Evolutionary conservation across 2,329 filamentous ascomycete species (phyloP), one percentile per base, ranked within the genome.

Genomic region (Ciborinia camelliae): DNA sequence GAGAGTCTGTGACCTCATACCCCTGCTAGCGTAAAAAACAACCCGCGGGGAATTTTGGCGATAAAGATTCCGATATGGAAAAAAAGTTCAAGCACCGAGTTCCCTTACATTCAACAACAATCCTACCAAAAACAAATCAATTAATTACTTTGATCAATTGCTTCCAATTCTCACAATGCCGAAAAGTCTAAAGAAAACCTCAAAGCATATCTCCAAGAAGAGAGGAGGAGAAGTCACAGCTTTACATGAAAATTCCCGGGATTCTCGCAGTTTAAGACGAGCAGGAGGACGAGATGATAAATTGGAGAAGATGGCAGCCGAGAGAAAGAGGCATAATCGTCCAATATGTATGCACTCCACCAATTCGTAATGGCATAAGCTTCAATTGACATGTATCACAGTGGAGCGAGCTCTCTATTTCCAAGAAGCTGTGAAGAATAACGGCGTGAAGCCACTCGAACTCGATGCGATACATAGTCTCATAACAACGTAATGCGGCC

Each of bases 141-240:
- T 32, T 52, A 37, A 15, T 15, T 10, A 14, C 32, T 23, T 45
- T 15, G 28, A 26, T 54, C 37, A 23, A 52, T 45, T 43, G 20
- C 15, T 9, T 9, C 14, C 35, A 23, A 54, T 14, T 18, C 47
- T 37, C 62, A 51, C 26, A 35, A 96, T 96, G 92, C 85, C 91
- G 18, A 89, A 87, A 74, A 86, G 88, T 52, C 79, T 97, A 8
- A 80, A 86, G 68, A 98, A 97, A 76, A 90, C 95, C 26, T 86
- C 90, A 68, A 98, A 98, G 80, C 87, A 92, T 69, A 94, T 98
- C 69, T 81, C 87, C 41, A 97, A 96, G 81, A 97, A 97, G 83
- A 87, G 90, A 70, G 86, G 87, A 69, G 86, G 87, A 26, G 86
- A 87, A 47, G 83, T 91, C 54, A 87, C 88, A 37, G 83, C 89